Conservation (phyloP, 768 basidiomycete genomes). For the Leccinum imitatum region DNA sequence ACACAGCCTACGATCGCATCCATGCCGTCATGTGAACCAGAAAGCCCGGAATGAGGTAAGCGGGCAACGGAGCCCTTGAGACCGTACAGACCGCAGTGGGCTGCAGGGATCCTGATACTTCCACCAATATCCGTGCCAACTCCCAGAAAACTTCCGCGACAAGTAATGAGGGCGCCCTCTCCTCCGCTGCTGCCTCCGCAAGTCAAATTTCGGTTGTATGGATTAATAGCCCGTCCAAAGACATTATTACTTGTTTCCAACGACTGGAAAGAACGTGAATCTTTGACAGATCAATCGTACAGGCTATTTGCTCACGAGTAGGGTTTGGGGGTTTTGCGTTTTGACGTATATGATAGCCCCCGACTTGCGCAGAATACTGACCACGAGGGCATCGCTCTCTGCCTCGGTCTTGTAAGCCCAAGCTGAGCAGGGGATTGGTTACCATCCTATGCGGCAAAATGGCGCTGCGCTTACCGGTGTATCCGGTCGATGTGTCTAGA, state of each 20-base stretch:
- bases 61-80: slow-evolving; percentile 49
- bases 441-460: neutral
- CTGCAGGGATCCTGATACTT: slow-evolving; percentile 44
- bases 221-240: slow-evolving; percentile 67
- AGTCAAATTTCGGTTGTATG: slow-evolving; percentile 48
- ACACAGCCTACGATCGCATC: slow-evolving; percentile 51
- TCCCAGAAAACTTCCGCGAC: slow-evolving; percentile 40
- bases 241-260: slow-evolving; percentile 53
- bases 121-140: slow-evolving; percentile 53
- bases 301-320: slow-evolving; percentile 38
- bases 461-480: slow-evolving; percentile 17
- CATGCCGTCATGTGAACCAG: slow-evolving; percentile 52
- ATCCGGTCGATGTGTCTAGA: slow-evolving; percentile 40
- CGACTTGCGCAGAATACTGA: slow-evolving; percentile 43
- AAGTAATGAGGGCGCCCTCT: slow-evolving; percentile 45
- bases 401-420: slow-evolving; percentile 42
- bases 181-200: slow-evolving; percentile 50
- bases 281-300: neutral
- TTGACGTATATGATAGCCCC: slow-evolving; percentile 47
- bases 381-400: slow-evolving; percentile 42
- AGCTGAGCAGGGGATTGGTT: slow-evolving; percentile 27
- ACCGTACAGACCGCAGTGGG: slow-evolving; percentile 42
- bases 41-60: slow-evolving; percentile 49
- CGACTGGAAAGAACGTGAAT: slow-evolving; percentile 34
- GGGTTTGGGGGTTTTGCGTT: slow-evolving; percentile 49